Percentiles rank a stretch among this genome's conserved stretches.
phyloP scores from a whole-genome alignment of 2,329 filamentous ascomycete species.

The Leptosphaerulina australis region DNA sequence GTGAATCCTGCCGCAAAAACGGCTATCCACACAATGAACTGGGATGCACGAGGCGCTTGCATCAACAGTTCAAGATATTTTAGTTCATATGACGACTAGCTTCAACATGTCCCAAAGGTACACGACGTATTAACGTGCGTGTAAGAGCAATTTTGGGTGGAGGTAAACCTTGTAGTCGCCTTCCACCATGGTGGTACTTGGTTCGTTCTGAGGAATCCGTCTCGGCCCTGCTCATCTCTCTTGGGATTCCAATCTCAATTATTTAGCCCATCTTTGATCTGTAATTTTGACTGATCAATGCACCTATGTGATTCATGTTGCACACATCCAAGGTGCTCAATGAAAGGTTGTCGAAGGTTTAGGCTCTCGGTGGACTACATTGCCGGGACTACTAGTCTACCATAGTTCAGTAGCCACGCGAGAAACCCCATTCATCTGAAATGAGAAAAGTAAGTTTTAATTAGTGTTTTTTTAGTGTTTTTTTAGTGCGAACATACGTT shows the following conservation, averaged over 20 bases:
- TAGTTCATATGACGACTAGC: too few species aligned
- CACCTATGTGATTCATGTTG: too few species aligned
- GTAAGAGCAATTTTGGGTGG: neutral
- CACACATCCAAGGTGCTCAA: neutral
- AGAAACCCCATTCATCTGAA: constrained; percentile 6
- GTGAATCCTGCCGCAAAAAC: neutral
- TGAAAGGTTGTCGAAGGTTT: neutral
- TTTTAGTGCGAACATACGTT: constrained; percentile 12
- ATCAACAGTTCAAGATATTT: too few species aligned
- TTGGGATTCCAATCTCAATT: neutral
- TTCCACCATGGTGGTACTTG: neutral
- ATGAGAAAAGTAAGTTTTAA: neutral
- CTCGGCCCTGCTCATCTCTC: neutral
- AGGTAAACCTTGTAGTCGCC: constrained; percentile 1
- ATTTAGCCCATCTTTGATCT: neutral
- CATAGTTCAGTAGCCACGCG: constrained; percentile 3
- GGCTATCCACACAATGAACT: neutral
- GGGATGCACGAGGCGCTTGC: neutral
- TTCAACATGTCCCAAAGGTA: neutral
- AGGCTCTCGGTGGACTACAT: constrained; percentile 8
- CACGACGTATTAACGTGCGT: neutral
- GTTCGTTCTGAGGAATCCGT: neutral
- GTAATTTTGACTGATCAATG: too few species aligned
- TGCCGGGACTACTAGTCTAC: constrained; percentile 10
- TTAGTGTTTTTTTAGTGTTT: neutral